Evolutionary conservation across 2,329 filamentous ascomycete species (phyloP).

Genomic region (Sclerotinia borealis): DNA sequence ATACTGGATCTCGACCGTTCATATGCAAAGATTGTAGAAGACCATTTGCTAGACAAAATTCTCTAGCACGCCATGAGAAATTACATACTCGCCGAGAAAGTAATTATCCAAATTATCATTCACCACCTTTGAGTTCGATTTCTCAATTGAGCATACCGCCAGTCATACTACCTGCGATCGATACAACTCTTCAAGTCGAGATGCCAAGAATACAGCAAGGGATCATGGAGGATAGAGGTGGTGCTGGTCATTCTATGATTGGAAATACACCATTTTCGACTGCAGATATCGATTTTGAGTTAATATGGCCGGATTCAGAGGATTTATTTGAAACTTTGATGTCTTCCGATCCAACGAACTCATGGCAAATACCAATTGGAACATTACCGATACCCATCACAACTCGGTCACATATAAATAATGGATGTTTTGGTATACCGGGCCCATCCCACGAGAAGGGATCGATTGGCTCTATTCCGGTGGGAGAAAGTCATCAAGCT

Average conservation of each 20-base stretch:
- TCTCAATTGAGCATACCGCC: slow-evolving; percentile 6
- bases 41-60: slow-evolving; percentile 39
- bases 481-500: slow-evolving; percentile 38
- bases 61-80: slow-evolving; percentile 40
- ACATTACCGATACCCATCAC: slow-evolving; percentile 38
- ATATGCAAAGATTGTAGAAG: slow-evolving; percentile 37
- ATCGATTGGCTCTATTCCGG: slow-evolving; percentile 36
- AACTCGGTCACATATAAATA: slow-evolving; percentile 27
- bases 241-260: not conserved
- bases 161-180: slow-evolving; percentile 7
- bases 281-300: slow-evolving; percentile 32
- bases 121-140: slow-evolving; percentile 14
- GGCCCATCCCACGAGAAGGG: slow-evolving; percentile 35
- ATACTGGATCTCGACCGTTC: slow-evolving; percentile 31
- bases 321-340: slow-evolving; percentile 40
- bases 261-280: slow-evolving; percentile 10
- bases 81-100: slow-evolving; percentile 33
- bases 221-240: not conserved
- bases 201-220: not conserved
- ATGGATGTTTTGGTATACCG: slow-evolving; percentile 30
- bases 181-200: not conserved
- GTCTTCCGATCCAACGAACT: slow-evolving; percentile 35
- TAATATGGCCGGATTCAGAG: slow-evolving; percentile 42
- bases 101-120: slow-evolving; percentile 23
- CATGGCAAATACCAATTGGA: slow-evolving; percentile 39